Evolutionary conservation across 2,329 filamentous ascomycete genomes (phyloP), one percentile per base, ranked within the genome.

Genomic region (Claviceps sp.): DNA sequence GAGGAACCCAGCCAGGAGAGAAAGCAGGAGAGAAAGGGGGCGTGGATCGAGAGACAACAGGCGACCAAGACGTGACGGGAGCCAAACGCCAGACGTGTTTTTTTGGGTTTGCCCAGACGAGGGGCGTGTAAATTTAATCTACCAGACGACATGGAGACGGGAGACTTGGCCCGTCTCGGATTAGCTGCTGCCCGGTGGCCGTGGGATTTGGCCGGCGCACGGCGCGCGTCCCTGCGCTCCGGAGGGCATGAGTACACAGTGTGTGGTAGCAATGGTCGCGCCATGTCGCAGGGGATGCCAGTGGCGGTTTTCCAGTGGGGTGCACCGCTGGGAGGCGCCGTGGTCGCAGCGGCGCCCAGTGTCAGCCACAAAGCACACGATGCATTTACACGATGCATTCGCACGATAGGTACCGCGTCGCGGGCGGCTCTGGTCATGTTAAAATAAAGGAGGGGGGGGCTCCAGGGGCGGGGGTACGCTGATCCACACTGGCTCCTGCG

Each of bases 1-100:
- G 53, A 57, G 49, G 47, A 54, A 48, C 18, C 30, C 20, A 48
- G 52, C n/a, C 30, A 50, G 36, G 52, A 53, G 54, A 48, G 52
- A 30, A 24, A 47, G 14, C 13, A 18, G 45, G 26, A 20, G 41
- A 40, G 38, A 40, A 18, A 40, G 52, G 54, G 55, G 53, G 49
- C 49, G 52, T 40, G 46, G 43, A 44, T 30, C 44, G 52, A 51
- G 43, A n/a, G 16, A 11, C 9, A 14, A 37, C 11, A 18, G 18
- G 11, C 26, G 30, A 20, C 43, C 8, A n/a, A n/a, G 45, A 30
- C 13, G 42, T 34, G 18, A 22, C 20, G 40, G 48, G 48, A 38
- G 24, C 34, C 47, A 24, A 30, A 40, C 9, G 41, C 44, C 44
- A 46, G 44, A n/a, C 44, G 34, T 47, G 42, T 30, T 38, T 45